phyloP scores from a whole-genome alignment of 1,284 basidiomycete species.

The Vanrija sp. region DNA sequence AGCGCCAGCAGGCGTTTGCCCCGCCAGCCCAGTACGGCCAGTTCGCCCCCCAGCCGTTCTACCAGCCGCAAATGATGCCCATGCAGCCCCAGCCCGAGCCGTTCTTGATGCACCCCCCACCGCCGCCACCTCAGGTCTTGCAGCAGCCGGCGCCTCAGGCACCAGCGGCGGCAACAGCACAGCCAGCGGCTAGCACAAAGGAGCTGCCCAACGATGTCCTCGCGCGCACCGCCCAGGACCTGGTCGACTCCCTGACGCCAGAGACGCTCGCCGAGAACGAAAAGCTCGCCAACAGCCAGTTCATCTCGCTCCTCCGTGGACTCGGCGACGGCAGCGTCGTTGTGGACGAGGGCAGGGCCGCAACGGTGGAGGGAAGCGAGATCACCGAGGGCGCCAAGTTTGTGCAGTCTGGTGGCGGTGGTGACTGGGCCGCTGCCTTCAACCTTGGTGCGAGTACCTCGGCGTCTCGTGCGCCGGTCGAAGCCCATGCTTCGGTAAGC shows the following conservation, averaged over 20 bases:
- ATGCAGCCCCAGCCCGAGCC: slow-evolving; percentile 12
- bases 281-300: slow-evolving; percentile 84
- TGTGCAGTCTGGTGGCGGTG: slow-evolving; percentile 32
- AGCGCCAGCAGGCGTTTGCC: slow-evolving; percentile 3
- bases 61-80: slow-evolving; percentile 1
- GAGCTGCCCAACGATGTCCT: slow-evolving; percentile 57
- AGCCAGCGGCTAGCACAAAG: not conserved
- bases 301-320: slow-evolving; percentile 80
- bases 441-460: not conserved
- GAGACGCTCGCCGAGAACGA: slow-evolving; percentile 55
- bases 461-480: too few species aligned
- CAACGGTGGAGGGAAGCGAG: slow-evolving; percentile 21
- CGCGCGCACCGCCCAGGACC: slow-evolving; percentile 66
- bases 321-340: slow-evolving; percentile 77
- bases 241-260: slow-evolving; percentile 62
- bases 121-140: not conserved
- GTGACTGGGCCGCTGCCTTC: slow-evolving; percentile 19
- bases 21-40: not conserved
- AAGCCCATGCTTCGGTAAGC: too few species aligned
- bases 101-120: slow-evolving; percentile 2
- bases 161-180: slow-evolving; percentile 1
- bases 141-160: slow-evolving; percentile 3
- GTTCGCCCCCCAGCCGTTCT: not conserved
- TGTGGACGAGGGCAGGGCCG: slow-evolving; percentile 58
- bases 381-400: slow-evolving; percentile 44